Evolutionary conservation across 257 asterid species (phyloP).

Genomic region (Forsythia viridissima): DNA sequence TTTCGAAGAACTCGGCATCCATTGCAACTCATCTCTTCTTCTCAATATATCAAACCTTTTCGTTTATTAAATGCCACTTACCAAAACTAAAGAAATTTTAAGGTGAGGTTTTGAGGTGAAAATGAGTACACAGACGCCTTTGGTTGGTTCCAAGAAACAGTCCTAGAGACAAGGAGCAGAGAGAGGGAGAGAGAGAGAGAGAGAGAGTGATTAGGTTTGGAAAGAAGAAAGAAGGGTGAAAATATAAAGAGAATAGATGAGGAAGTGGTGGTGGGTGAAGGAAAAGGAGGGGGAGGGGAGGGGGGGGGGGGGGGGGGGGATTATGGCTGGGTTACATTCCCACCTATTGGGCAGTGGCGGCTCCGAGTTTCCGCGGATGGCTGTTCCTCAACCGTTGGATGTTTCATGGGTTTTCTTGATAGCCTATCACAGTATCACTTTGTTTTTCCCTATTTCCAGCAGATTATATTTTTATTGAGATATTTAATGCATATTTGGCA

Average conservation of each 20-base stretch:
- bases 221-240: conserved; percentile 29
- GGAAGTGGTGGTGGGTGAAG: conserved; percentile 14
- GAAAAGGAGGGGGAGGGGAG: not conserved
- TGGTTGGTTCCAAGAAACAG: not conserved
- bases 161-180: not conserved
- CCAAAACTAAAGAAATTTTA: conserved; percentile 18
- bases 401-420: conserved; percentile 16
- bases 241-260: conserved; percentile 25
- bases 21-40: conserved; percentile 61
- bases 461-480: too few relatives aligned
- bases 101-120: not conserved
- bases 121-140: not conserved
- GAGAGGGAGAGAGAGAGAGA: not conserved
- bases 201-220: not conserved
- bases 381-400: conserved; percentile 45
- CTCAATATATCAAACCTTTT: not conserved
- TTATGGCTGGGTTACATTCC: conserved; percentile 40
- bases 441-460: not conserved
- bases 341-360: conserved; percentile 53
- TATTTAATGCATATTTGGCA: not conserved
- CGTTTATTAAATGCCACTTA: not conserved
- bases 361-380: conserved; percentile 61
- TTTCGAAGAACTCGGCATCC: conserved; percentile 78
- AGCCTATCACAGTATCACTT: conserved; percentile 20
- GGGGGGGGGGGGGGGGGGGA: not conserved